phyloP scores from a whole-genome alignment of 139 green algal species.

The Pleodorina starrii region DNA sequence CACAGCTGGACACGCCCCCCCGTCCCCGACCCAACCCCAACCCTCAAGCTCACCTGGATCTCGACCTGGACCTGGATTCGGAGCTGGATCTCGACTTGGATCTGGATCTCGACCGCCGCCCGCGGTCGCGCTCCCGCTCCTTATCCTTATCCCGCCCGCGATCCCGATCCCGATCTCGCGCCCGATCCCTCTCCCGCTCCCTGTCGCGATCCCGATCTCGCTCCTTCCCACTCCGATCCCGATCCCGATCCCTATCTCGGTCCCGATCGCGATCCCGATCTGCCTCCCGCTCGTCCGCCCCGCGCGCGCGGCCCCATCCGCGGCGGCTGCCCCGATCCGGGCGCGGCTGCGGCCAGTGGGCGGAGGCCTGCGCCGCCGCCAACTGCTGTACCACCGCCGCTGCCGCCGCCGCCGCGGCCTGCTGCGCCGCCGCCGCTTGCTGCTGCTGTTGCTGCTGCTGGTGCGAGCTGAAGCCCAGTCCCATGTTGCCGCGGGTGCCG shows the following conservation, averaged over 20 bases:
- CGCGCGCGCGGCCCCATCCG: neutral
- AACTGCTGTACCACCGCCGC: neutral
- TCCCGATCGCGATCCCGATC: slow-evolving; percentile 7
- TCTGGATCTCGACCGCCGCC: neutral
- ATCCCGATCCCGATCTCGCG: neutral
- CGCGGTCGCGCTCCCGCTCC: too few relatives aligned
- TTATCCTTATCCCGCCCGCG: slow-evolving; percentile 21
- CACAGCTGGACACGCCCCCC: too few relatives aligned
- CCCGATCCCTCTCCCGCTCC: neutral
- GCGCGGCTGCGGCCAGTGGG: neutral
- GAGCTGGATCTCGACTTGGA: slow-evolving; percentile 34
- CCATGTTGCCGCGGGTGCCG: slow-evolving; percentile 36
- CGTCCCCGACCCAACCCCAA: too few relatives aligned
- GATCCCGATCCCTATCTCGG: slow-evolving; percentile 2
- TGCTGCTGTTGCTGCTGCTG: slow-evolving; percentile 26
- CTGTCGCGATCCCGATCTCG: neutral
- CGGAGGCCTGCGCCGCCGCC: neutral
- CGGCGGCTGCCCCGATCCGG: slow-evolving; percentile 1
- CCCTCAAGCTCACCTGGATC: neutral
- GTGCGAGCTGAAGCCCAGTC: slow-evolving; percentile 65
- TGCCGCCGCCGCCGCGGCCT: neutral
- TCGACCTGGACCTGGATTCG: slow-evolving; percentile 12
- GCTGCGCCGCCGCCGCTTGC: slow-evolving; percentile 6
- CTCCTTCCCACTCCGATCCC: neutral
- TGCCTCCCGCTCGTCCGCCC: neutral